Evolutionary conservation across 192 early-diverging fungal genomes (phyloP), one percentile per base, ranked within the genome.

Genomic region (Entomortierella beljakovae): DNA sequence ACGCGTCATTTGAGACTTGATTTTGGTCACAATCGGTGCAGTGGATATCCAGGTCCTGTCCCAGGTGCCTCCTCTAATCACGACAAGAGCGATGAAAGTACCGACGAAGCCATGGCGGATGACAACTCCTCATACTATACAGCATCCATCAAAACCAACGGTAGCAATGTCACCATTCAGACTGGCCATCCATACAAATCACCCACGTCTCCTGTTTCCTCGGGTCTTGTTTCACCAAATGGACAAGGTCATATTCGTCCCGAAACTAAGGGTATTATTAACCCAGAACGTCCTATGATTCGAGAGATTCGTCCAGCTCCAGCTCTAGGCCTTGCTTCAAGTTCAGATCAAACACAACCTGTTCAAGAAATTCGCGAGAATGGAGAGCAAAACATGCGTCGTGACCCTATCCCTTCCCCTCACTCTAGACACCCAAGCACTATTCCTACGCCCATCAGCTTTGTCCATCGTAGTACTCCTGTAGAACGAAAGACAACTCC

Each of bases 1-100:
- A 81, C 69, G 0, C 64, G 79, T 28, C 79, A 81, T 50, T 49
- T 81, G 29, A 64, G 79, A 8, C 8, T 71, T 25, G 79, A 81
- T 40, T 81, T 72, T 48, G 79, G 79, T 5, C 75, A 79, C 57
- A 79, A 79, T 43, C 60, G 75, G 9, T 79, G 75, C 40, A 79
- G 67, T 28, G 75, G 75, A 49, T 77, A 68, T 57, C 73, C 73
- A 3, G 73, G 73, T 7, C 73, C 73, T 3, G 22, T 57, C 23
- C 65, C 73, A 34, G 73, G 64, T 13, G 42, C 31, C 7, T 37
- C 69, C 11, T 56, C 66, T 15, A 55, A 56, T 49, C 70, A 64
- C 34, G 70, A 64, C 53, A 64, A 59, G 56, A 64, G 37, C 18
- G 61, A 72, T 7, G 70, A 72, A 1, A 61, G 62, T 18, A 55